Evolutionary conservation across 2,329 filamentous ascomycete genomes (phyloP).

Genomic region (Xylariaceae sp.): DNA sequence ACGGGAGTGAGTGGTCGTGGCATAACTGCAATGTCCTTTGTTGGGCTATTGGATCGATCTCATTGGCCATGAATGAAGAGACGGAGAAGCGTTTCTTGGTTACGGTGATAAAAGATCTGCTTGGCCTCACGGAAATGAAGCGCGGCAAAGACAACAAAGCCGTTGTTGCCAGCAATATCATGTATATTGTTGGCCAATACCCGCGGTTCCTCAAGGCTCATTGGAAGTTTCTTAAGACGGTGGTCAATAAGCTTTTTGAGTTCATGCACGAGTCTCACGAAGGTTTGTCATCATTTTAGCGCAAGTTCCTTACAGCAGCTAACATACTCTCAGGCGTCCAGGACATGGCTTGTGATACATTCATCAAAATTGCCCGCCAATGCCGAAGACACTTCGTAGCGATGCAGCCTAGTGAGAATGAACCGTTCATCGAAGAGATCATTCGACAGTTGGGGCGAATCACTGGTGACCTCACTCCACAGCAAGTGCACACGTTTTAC

Average conservation of each 20-base stretch:
- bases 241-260: constrained; percentile 98
- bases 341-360: constrained; percentile 99
- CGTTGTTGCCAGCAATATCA: constrained; percentile 98
- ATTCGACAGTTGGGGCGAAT: constrained; percentile 94
- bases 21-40: constrained; percentile 99
- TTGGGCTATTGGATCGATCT: constrained; percentile 99
- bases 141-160: constrained; percentile 99
- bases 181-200: constrained; percentile 99
- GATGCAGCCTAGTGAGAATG: constrained; percentile 85
- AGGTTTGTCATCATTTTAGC: constrained; percentile 49
- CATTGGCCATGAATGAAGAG: constrained; percentile 98
- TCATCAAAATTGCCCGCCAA: constrained; percentile 99
- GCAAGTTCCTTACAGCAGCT: constrained; percentile 14
- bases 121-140: constrained; percentile 98
- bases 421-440: constrained; percentile 98
- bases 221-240: constrained; percentile 99
- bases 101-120: constrained; percentile 96
- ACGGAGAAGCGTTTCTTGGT: constrained; percentile 98
- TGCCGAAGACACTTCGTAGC: constrained; percentile 97
- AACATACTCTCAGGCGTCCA: constrained; percentile 66
- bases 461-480: constrained; percentile 88
- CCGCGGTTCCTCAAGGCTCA: constrained; percentile 97
- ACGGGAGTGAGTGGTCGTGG: constrained; percentile 97
- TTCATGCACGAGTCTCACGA: constrained; percentile 99
- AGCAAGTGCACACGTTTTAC: constrained; percentile 98